Percentiles rank a stretch among this genome's conserved stretches.
Conservation (phyloP, 192 early-diverging fungal species). For the Backusella psychrophila region DNA sequence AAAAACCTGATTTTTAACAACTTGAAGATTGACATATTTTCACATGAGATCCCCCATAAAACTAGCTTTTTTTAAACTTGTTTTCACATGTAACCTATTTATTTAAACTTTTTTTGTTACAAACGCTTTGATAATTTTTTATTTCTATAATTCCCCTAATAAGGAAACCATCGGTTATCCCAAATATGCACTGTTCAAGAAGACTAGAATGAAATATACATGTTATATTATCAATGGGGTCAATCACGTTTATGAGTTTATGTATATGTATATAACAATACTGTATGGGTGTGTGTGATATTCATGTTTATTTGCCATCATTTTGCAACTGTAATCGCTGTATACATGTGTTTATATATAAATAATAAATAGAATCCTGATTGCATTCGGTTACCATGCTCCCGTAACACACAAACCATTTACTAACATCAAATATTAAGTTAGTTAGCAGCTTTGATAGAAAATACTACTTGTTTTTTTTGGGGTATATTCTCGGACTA, state of each 20-base stretch:
- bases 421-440: not conserved
- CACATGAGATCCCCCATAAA: slow-evolving; percentile 21
- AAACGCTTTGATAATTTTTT: slow-evolving; percentile 6
- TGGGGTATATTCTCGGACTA: not conserved
- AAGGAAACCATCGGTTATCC: not conserved
- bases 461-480: not conserved
- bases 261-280: too few species aligned
- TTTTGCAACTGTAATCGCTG: too few species aligned
- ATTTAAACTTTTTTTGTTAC: slow-evolving; percentile 7
- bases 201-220: too few species aligned
- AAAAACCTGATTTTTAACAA: not conserved
- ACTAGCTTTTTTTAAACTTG: not conserved
- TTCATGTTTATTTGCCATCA: too few species aligned
- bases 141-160: not conserved
- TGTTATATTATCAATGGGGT: too few species aligned
- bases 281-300: too few species aligned
- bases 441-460: not conserved
- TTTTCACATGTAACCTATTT: slow-evolving; percentile 5
- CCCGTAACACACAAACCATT: not conserved
- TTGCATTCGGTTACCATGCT: not conserved
- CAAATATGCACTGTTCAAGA: not conserved
- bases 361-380: not conserved
- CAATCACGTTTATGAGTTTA: too few species aligned
- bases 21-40: slow-evolving; percentile 25
- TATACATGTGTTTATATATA: not conserved